phyloP scores from a whole-genome alignment of 805 yeast species.

The Candida lessepsii region DNA sequence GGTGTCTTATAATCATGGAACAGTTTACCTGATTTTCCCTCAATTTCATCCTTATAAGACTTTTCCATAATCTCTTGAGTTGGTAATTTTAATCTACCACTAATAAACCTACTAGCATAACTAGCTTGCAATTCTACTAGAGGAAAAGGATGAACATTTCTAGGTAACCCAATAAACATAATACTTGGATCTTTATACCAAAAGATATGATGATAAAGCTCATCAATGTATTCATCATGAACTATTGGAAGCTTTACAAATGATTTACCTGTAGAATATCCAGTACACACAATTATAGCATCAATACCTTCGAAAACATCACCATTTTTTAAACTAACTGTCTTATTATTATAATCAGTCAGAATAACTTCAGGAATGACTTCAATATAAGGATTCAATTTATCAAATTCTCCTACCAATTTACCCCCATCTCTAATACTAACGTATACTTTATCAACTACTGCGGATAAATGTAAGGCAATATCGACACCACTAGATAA shows the following conservation, averaged over 20 bases:
- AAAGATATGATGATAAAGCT: slow-evolving; percentile 44
- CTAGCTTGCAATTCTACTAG: slow-evolving; percentile 49
- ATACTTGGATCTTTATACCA: slow-evolving; percentile 47
- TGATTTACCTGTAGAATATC: slow-evolving; percentile 36
- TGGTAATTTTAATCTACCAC: slow-evolving; percentile 46
- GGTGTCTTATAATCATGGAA: slow-evolving; percentile 48
- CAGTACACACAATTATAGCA: slow-evolving; percentile 36
- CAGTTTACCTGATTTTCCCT: slow-evolving; percentile 20
- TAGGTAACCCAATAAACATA: slow-evolving; percentile 42
- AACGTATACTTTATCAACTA: slow-evolving; percentile 25
- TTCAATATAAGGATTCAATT: slow-evolving; percentile 12
- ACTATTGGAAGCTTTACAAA: slow-evolving; percentile 21
- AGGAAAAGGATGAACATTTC: slow-evolving; percentile 49
- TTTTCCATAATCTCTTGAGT: slow-evolving; percentile 32
- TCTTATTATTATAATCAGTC: slow-evolving; percentile 32
- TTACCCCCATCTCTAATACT: slow-evolving; percentile 16
- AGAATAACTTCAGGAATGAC: slow-evolving; percentile 14
- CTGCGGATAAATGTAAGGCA: slow-evolving; percentile 55
- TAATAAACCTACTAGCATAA: slow-evolving; percentile 38
- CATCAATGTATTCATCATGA: slow-evolving; percentile 15
- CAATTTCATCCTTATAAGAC: slow-evolving; percentile 29
- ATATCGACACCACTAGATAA: slow-evolving; percentile 78
- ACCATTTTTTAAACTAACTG: slow-evolving; percentile 7
- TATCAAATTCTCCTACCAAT: slow-evolving; percentile 8
- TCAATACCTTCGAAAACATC: slow-evolving; percentile 21